Conservation (phyloP, 768 basidiomycete genomes). For the Boletus vermiculosoides region DNA sequence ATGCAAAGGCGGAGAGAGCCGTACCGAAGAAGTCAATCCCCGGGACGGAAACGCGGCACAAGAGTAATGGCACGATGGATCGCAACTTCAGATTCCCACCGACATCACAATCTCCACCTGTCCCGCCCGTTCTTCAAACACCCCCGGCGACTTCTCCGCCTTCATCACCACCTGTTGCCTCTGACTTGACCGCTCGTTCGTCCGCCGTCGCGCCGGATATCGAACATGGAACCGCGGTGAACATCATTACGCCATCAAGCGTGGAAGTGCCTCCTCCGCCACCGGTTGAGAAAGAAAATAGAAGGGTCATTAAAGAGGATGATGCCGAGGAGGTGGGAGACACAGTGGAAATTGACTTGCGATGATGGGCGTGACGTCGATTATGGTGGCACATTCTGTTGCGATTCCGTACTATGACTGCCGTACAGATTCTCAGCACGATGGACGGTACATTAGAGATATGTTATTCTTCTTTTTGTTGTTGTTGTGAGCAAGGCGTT, state of each 20-base stretch:
- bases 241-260: constrained; percentile 54
- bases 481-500: neutral
- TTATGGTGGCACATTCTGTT: neutral
- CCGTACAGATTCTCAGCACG: neutral
- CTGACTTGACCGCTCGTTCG: constrained; percentile 19
- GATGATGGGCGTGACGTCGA: constrained; percentile 28
- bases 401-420: neutral
- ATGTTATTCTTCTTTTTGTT: constrained; percentile 8
- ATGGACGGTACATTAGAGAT: constrained; percentile 6
- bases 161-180: constrained; percentile 19
- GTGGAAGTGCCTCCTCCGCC: constrained; percentile 82
- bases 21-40: constrained; percentile 20
- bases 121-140: constrained; percentile 2
- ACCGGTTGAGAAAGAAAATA: constrained; percentile 69
- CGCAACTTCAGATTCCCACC: constrained; percentile 69
- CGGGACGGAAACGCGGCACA: constrained; percentile 31
- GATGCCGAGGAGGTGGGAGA: constrained; percentile 72
- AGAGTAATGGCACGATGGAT: constrained; percentile 75
- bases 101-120: constrained; percentile 12
- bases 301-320: constrained; percentile 46
- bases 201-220: neutral
- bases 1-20: constrained; percentile 34
- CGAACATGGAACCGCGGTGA: constrained; percentile 18
- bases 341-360: constrained; percentile 68
- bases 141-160: constrained; percentile 34